Evolutionary conservation across 352 stramenopile genomes (phyloP).

Genomic region (Elongisporangium prolatum): DNA sequence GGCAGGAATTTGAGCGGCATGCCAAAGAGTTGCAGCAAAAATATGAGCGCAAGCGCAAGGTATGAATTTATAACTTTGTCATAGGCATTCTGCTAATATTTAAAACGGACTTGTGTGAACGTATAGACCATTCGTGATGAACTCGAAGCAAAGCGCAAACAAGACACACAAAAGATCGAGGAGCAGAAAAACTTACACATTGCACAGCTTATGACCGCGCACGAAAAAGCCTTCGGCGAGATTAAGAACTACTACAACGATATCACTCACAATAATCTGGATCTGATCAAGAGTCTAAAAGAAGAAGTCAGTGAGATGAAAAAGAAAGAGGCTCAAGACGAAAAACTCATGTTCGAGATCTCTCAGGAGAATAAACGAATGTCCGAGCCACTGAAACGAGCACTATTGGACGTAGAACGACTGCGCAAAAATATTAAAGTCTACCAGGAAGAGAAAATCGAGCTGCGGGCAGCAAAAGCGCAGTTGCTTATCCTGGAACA

Average conservation of each 20-base stretch:
- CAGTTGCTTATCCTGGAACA: constrained; percentile 86
- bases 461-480: constrained; percentile 56
- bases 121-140: constrained; percentile 70
- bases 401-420: constrained; percentile 71
- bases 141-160: constrained; percentile 77
- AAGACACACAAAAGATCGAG: constrained; percentile 87
- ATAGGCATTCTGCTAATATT: neutral
- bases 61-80: constrained; percentile 2
- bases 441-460: constrained; percentile 71
- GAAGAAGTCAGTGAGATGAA: constrained; percentile 94
- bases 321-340: constrained; percentile 92
- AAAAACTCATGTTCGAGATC: constrained; percentile 94
- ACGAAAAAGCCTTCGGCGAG: constrained; percentile 93
- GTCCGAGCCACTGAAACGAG: constrained; percentile 91
- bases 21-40: constrained; percentile 90
- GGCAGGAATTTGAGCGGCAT: constrained; percentile 90
- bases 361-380: constrained; percentile 94
- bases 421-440: constrained; percentile 60
- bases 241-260: constrained; percentile 98
- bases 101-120: constrained; percentile 18
- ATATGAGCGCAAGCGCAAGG: constrained; percentile 77
- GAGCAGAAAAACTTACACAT: constrained; percentile 93
- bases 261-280: constrained; percentile 97
- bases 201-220: constrained; percentile 87
- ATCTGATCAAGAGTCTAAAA: constrained; percentile 94